A percentile compares a stretch with the other conserved stretches of the same genome.
Conservation (phyloP, 768 basidiomycete species). For the Calocybe cyanea region DNA sequence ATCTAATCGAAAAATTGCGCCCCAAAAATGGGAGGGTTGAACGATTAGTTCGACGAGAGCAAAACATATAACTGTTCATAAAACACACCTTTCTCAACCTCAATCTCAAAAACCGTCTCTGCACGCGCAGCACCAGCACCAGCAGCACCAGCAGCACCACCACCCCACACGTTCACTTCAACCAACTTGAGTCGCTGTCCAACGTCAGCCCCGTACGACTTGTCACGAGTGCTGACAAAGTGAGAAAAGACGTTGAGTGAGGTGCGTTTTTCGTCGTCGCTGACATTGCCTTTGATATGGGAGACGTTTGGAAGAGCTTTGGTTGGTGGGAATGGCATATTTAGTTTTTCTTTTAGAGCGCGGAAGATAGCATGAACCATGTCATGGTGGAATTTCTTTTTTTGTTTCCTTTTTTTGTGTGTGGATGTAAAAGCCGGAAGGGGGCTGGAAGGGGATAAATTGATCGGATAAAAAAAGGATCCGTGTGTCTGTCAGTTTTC, state of each 20-base stretch:
- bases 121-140: constrained; percentile 17
- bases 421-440: too few species aligned
- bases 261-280: constrained; percentile 32
- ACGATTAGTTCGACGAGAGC: neutral
- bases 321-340: too few species aligned
- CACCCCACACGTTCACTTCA: constrained; percentile 31
- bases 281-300: constrained; percentile 36
- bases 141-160: constrained; percentile 4
- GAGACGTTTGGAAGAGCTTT: too few species aligned
- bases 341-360: too few species aligned
- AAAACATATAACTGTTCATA: neutral
- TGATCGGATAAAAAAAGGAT: too few species aligned
- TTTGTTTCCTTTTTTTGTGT: too few species aligned
- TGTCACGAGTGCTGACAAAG: constrained; percentile 32
- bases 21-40: neutral
- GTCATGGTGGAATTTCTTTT: too few species aligned
- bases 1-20: constrained; percentile 30
- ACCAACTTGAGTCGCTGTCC: constrained; percentile 33
- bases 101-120: constrained; percentile 37
- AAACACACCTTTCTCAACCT: constrained; percentile 30
- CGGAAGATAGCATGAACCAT: too few species aligned
- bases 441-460: too few species aligned
- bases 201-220: constrained; percentile 33
- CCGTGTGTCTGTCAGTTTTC: too few species aligned
- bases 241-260: constrained; percentile 29